Evolutionary conservation across 805 yeast genomes (phyloP).

Genomic region (Kodamaea kaohsiungensis): DNA sequence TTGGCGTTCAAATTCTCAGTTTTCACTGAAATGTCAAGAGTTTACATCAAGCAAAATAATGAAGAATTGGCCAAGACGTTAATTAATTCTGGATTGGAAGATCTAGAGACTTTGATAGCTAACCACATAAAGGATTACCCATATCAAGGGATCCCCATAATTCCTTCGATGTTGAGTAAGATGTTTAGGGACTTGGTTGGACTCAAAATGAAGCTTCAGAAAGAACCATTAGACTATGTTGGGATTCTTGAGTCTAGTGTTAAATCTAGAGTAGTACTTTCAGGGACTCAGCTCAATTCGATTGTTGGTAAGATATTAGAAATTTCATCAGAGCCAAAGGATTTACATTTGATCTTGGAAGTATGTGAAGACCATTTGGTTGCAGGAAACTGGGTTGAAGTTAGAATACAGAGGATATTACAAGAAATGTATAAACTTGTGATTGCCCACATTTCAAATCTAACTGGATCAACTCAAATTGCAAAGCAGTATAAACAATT

Average conservation of each 20-base stretch:
- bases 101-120: conserved; percentile 18
- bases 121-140: conserved; percentile 22
- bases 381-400: conserved; percentile 32
- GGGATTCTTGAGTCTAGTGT: not conserved
- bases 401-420: conserved; percentile 19
- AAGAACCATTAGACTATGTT: not conserved
- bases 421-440: conserved; percentile 31
- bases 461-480: conserved; percentile 15
- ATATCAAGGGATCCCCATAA: conserved; percentile 11
- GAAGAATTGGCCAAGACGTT: conserved; percentile 22
- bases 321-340: conserved; percentile 7
- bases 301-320: conserved; percentile 17
- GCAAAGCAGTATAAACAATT: conserved; percentile 20
- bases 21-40: conserved; percentile 29
- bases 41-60: conserved; percentile 27
- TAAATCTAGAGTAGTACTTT: not conserved
- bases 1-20: conserved; percentile 25
- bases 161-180: conserved; percentile 10
- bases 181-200: conserved; percentile 9
- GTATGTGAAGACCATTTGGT: conserved; percentile 33
- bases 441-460: conserved; percentile 19
- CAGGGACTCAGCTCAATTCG: conserved; percentile 6
- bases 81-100: conserved; percentile 26
- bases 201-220: conserved; percentile 1
- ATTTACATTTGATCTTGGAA: conserved; percentile 18